Evolutionary conservation across 1,284 basidiomycete species (phyloP), one percentile per base, ranked within the genome.

Genomic region (Cryptococcus wingfieldii): DNA sequence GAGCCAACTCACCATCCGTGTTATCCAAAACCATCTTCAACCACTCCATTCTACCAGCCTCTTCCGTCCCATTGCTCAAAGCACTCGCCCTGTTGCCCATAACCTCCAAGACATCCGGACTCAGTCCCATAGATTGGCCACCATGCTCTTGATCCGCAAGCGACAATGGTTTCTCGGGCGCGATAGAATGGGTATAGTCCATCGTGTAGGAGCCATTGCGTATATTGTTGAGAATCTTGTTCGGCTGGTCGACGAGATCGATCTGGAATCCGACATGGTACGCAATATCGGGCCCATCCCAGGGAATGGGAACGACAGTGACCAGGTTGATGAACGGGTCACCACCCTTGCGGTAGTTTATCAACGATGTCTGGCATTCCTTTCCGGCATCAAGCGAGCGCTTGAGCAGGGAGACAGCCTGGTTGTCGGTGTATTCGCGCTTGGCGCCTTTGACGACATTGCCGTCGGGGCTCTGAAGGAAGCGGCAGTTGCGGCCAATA

Each of bases 261-360:
- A 92, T 86, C 75, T 91, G 88, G 80, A 98, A 97, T 3, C 94
- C 94, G 57, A 98, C 87, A 66, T 90, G 86, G 72, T 89, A 96
- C 19, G 85, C 85, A 45, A 90, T 82, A 27, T 84, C 82, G 37
- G 87, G 88, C 19, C 85, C 86, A 37, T 80, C 79, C 79, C 79
- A 80, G 3, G 76, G 71, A 60, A 94, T 83, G 31, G 89, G 92
- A 39, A 95, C 87, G 68, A 94, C 83, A 9, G 88, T 88, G 58
- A 93, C 84, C 48, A 90, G 83, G 69, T 93, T 93, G 75, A 88
- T 83, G 72, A 97, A 97, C 0, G 90, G 84, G n/a, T 81, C 79
- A 4, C 91, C 90, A 57, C 86, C 84, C 71, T 90, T 90, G 51
- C 85, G 82, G 70, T 93, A 96, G 75, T 97, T 97, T 77, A 94